Percentiles rank a stretch among this genome's conserved stretches.
These are phyloP conservation scores for Medicago lupulina DNA, from an alignment of 306 rosid genomes.

Conservation along the genomic window DNA sequence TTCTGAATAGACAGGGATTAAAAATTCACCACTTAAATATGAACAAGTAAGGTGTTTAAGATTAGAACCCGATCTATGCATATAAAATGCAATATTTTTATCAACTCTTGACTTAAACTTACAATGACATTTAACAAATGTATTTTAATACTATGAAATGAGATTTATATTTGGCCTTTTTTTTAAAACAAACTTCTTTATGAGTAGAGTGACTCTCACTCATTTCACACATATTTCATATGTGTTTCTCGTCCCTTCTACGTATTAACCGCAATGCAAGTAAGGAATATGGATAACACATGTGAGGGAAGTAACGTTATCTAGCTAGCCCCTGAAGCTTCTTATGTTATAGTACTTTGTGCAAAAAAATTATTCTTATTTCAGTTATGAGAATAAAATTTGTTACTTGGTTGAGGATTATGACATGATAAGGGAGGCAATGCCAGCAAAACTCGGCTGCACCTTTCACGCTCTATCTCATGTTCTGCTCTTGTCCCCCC, in stretches of 20 bases:
- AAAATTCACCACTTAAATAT: too few species aligned
- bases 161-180: too few species aligned
- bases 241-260: background rate
- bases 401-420: background rate
- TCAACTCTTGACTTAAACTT: too few species aligned
- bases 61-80: too few species aligned
- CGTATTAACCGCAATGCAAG: background rate
- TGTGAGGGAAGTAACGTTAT: constrained; percentile 8
- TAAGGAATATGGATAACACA: background rate
- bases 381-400: background rate
- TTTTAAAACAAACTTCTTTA: too few species aligned
- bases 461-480: constrained; percentile 36
- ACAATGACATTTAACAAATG: too few species aligned
- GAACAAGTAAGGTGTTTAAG: too few species aligned
- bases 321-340: background rate
- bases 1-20: too few species aligned
- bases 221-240: background rate
- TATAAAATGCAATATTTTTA: too few species aligned
- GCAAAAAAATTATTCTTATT: background rate
- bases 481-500: constrained; percentile 32
- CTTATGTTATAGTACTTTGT: too few species aligned
- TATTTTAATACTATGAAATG: too few species aligned
- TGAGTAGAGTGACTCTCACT: background rate
- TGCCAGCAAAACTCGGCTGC: constrained; percentile 41
- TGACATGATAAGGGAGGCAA: constrained; percentile 19